A percentile compares a stretch with the other conserved stretches of the same genome.
These are phyloP conservation scores for Cystobasidium ongulense DNA, from an alignment of 768 basidiomycete genomes.

Conservation along the genomic window DNA sequence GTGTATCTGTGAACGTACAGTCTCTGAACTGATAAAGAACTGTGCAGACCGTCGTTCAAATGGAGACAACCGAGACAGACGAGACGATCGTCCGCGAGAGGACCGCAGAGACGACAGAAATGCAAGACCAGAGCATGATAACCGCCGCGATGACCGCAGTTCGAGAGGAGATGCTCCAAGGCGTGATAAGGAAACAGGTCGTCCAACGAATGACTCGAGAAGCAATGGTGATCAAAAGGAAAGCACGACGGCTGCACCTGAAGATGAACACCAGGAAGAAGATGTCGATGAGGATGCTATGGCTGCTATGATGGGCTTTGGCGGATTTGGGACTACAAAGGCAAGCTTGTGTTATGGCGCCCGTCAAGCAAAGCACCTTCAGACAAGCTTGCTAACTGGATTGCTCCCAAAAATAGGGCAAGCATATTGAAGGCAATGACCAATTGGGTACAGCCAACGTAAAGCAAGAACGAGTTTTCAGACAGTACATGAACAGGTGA, in stretches of 20 bases:
- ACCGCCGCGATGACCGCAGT: neutral
- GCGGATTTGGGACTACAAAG: conserved; percentile 82
- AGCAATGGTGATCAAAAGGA: neutral
- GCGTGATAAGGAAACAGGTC: neutral
- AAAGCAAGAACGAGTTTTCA: conserved; percentile 83
- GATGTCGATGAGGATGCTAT: conserved; percentile 68
- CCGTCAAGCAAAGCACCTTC: neutral
- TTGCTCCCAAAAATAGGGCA: conserved; percentile 52
- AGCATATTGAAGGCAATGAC: conserved; percentile 73
- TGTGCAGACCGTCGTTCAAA: neutral
- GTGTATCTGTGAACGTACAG: no score
- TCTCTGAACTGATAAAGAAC: no score
- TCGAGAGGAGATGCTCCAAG: neutral
- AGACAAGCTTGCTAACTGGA: neutral
- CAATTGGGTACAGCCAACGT: conserved; percentile 55
- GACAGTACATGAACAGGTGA: conserved; percentile 96
- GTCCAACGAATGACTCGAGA: neutral
- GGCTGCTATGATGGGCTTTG: conserved; percentile 82
- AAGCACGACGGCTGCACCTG: conserved; percentile 5
- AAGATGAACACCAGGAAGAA: conserved; percentile 45
- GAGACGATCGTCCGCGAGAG: neutral
- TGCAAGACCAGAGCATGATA: neutral
- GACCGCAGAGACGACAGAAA: conserved; percentile 5
- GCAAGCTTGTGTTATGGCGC: no score
- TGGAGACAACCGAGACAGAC: neutral